Conservation (phyloP, 2,329 filamentous ascomycete genomes). For the Fusarium marasasianum region DNA sequence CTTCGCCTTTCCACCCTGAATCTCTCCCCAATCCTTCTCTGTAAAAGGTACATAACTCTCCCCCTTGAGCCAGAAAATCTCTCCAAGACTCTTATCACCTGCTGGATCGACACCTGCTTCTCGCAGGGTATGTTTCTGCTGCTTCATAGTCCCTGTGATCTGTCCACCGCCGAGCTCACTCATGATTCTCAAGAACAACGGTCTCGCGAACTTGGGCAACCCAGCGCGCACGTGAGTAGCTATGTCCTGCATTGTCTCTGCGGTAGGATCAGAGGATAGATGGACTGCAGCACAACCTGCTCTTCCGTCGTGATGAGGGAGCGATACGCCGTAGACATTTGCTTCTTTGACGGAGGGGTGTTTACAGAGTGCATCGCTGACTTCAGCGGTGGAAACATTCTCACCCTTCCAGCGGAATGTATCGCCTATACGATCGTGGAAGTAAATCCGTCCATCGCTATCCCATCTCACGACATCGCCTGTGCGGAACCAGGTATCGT, state of each 20-base stretch:
- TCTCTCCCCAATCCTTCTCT: slow-evolving; percentile 71
- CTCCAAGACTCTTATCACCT: slow-evolving; percentile 56
- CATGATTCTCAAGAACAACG: slow-evolving; percentile 78
- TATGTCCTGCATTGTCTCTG: slow-evolving; percentile 64
- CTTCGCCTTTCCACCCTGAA: slow-evolving; percentile 76
- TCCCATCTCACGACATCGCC: slow-evolving; percentile 84
- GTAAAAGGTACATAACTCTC: slow-evolving; percentile 75
- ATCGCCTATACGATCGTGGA: slow-evolving; percentile 82
- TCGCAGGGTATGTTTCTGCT: slow-evolving; percentile 81
- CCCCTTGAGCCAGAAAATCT: slow-evolving; percentile 71
- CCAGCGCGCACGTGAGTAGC: slow-evolving; percentile 64
- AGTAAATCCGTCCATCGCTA: slow-evolving; percentile 76
- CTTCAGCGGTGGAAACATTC: slow-evolving; percentile 85
- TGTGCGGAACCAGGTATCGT: slow-evolving; percentile 84
- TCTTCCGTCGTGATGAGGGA: slow-evolving; percentile 84
- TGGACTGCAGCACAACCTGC: slow-evolving; percentile 82
- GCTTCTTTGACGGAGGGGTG: slow-evolving; percentile 77
- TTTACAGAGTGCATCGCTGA: slow-evolving; percentile 76
- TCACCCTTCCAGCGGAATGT: slow-evolving; percentile 86
- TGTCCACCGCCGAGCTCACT: slow-evolving; percentile 64
- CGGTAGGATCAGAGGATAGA: slow-evolving; percentile 58
- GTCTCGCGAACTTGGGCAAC: slow-evolving; percentile 79
- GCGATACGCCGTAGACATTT: slow-evolving; percentile 84
- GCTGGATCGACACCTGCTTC: slow-evolving; percentile 76
- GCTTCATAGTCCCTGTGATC: slow-evolving; percentile 86